A percentile compares a stretch with the other conserved stretches of the same genome.
These are phyloP conservation scores for Bacidia rubella DNA, from an alignment of 495 filamentous ascomycete species.

Conservation along the genomic window DNA sequence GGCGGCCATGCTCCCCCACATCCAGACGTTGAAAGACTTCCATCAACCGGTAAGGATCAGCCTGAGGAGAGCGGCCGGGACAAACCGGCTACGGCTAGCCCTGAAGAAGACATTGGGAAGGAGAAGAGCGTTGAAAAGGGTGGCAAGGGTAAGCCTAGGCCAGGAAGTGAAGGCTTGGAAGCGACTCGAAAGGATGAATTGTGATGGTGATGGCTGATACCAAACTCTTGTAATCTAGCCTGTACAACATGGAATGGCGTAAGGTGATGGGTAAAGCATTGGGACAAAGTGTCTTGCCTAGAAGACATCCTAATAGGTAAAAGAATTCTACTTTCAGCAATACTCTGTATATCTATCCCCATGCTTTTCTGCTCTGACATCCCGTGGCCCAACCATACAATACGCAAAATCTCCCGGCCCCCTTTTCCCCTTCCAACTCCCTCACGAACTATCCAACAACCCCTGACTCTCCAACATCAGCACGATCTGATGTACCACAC, in stretches of 20 bases:
- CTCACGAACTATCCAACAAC: slow-evolving; percentile 49
- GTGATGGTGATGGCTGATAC: background rate
- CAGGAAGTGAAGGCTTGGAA: slow-evolving; percentile 64
- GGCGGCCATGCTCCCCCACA: slow-evolving; percentile 58
- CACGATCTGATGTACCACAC: slow-evolving; percentile 92
- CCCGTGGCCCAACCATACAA: too few relatives aligned
- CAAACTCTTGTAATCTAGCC: background rate
- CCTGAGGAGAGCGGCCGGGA: slow-evolving; percentile 17
- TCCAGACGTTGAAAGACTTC: slow-evolving; percentile 62
- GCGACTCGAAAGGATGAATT: slow-evolving; percentile 31
- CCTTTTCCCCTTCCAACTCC: background rate
- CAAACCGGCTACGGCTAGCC: slow-evolving; percentile 28
- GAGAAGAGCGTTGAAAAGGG: slow-evolving; percentile 47
- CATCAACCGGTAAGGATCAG: slow-evolving; percentile 38
- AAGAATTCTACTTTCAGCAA: too few relatives aligned
- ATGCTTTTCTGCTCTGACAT: too few relatives aligned
- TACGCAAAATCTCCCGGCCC: too few relatives aligned
- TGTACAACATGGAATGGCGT: background rate
- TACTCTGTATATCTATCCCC: too few relatives aligned
- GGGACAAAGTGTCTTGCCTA: too few relatives aligned
- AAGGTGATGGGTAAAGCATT: too few relatives aligned
- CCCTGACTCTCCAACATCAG: slow-evolving; percentile 82
- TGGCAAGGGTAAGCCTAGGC: slow-evolving; percentile 47
- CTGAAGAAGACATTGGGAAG: slow-evolving; percentile 43
- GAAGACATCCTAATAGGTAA: too few relatives aligned